Evolutionary conservation across 352 stramenopile genomes (phyloP).

Genomic region (Lagenidium sp.): DNA sequence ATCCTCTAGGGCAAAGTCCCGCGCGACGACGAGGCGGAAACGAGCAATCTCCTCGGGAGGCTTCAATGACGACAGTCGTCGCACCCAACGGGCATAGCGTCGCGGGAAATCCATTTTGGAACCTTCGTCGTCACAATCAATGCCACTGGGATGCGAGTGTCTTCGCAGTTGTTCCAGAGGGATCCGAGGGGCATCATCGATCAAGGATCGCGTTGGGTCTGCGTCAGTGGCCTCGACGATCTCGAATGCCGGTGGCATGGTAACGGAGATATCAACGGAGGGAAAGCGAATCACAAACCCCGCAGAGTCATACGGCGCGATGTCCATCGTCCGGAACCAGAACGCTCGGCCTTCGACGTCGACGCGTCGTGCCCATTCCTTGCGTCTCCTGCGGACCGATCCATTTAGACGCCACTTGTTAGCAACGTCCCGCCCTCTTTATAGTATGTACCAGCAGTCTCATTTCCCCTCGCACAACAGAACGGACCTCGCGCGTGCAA

Average conservation of each 20-base stretch:
- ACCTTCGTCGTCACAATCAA: too few species aligned
- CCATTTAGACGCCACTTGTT: not conserved
- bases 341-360: not conserved
- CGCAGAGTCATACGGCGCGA: too few species aligned
- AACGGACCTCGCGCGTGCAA: too few species aligned
- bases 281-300: too few species aligned
- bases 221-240: too few species aligned
- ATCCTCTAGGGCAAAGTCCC: constrained; percentile 60
- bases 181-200: too few species aligned
- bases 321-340: not conserved
- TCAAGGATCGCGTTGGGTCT: too few species aligned
- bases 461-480: too few species aligned
- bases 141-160: too few species aligned
- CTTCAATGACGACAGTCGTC: constrained; percentile 60
- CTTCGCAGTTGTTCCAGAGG: too few species aligned
- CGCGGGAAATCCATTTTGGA: not conserved
- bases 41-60: constrained; percentile 73
- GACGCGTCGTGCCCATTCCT: not conserved
- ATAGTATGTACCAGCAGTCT: not conserved
- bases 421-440: not conserved
- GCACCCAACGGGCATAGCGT: constrained; percentile 15
- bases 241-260: too few species aligned
- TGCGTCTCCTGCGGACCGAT: not conserved
- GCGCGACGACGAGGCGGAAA: constrained; percentile 47
- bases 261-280: too few species aligned